A percentile compares a stretch with the other conserved stretches of the same genome.
Conservation (phyloP, 441 rosid species). For the Daphne laureola region DNA sequence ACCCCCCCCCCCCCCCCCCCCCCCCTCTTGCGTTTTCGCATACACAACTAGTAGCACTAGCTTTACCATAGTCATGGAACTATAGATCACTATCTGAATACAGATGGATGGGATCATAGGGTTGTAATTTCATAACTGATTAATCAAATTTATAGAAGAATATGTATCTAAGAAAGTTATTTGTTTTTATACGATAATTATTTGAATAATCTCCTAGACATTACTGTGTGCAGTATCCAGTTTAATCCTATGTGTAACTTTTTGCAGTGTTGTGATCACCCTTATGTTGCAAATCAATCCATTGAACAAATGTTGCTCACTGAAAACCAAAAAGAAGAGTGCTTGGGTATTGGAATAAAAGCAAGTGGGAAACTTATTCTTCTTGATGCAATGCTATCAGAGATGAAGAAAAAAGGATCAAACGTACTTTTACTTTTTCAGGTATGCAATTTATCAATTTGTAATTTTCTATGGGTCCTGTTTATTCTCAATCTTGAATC, state of each 20-base stretch:
- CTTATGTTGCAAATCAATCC: constrained; percentile 52
- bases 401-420: constrained; percentile 42
- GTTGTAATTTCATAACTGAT: not conserved
- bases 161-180: too few relatives aligned
- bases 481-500: too few relatives aligned
- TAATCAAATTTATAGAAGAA: too few relatives aligned
- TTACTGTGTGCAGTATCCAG: not conserved
- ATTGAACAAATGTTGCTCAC: constrained; percentile 25
- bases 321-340: constrained; percentile 31
- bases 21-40: too few relatives aligned
- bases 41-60: too few relatives aligned
- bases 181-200: too few relatives aligned
- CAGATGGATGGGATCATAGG: not conserved
- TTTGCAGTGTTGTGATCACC: constrained; percentile 94
- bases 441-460: constrained; percentile 29
- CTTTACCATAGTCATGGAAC: too few relatives aligned
- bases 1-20: too few relatives aligned
- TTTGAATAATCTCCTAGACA: too few relatives aligned
- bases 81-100: not conserved
- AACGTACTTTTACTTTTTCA: constrained; percentile 82
- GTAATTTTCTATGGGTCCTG: not conserved
- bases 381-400: constrained; percentile 69
- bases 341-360: constrained; percentile 69
- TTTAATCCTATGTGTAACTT: constrained; percentile 12
- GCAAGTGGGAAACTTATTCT: constrained; percentile 87